Evolutionary conservation across 1,284 basidiomycete genomes (phyloP), one percentile per base, ranked within the genome.

Genomic region (Thelephora terrestris): DNA sequence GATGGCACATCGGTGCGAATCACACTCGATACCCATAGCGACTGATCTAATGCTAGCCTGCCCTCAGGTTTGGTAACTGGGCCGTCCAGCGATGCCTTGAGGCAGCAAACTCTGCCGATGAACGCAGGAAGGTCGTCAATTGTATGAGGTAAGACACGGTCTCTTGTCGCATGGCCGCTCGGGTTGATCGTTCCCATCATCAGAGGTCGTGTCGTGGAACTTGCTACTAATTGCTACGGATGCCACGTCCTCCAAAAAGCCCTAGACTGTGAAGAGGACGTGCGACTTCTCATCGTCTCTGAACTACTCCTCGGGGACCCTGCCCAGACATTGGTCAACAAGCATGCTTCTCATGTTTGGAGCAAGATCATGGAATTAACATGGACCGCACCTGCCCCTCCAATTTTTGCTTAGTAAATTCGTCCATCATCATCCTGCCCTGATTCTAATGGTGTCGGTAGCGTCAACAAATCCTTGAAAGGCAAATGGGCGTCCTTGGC

Each of bases 301-400:
- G 86, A 90, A 61, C 73, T 90, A 34, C 73, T 90, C 34, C 71
- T 81, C 17, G 83, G 85, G 1, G 86, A 89, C 58, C 85, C 86
- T 7, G 84, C 85, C 2, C 76, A 85, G 60, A 90, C 86, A 5
- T 70, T 90, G 20, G 81, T 89, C 10, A 90, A 90, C 62, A 90
- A 90, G 61, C 86, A 90, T 61, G 86, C 86, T 1, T 87, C 85
- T 48, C 86, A 89, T 61, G 86, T 89, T 18, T 89, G 86, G 86
- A 87, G 84, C 65, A 89, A 89, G 72, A 85, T 85, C 58, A 88
- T 88, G 85, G 85, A 89, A 61, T 65, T 90, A 27, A 81, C 79
- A 14, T 90, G 86, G 86, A 85, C 81, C 5, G 71, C 79, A 43
- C 85, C 85, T 34, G 85, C 85, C 1, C 85, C 85, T 35, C 87